Conservation (phyloP, 257 asterid species). For the Scutellaria barbata region DNA sequence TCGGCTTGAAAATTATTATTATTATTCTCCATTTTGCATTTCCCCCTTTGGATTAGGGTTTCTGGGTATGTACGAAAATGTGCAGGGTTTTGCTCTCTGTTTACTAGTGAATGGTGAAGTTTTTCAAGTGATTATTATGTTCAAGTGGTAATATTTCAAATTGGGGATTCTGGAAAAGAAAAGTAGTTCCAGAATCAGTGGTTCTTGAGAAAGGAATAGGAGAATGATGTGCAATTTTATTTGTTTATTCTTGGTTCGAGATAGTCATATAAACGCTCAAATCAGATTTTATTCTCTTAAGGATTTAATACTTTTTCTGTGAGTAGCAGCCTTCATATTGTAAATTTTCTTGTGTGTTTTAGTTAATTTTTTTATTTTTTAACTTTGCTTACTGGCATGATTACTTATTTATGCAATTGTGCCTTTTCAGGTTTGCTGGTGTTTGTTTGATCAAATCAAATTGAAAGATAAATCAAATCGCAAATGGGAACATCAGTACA, state of each 20-base stretch:
- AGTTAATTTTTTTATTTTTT: constrained; percentile 2
- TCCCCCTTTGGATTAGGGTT: constrained; percentile 11
- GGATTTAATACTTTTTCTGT: background rate
- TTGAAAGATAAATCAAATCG: background rate
- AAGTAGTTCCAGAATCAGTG: background rate
- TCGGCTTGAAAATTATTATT: background rate
- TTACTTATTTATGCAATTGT: constrained; percentile 17
- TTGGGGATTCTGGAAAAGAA: background rate
- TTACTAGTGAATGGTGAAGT: constrained; percentile 5
- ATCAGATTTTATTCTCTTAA: background rate
- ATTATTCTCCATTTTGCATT: background rate
- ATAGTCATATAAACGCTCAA: background rate
- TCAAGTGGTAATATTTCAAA: background rate
- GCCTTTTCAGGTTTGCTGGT: constrained; percentile 37
- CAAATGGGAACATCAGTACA: constrained; percentile 96
- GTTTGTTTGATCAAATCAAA: constrained; percentile 20
- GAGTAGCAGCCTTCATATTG: background rate
- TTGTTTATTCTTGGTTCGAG: background rate
- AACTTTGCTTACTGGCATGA: background rate
- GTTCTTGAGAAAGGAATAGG: background rate
- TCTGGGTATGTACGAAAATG: background rate
- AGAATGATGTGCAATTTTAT: constrained; percentile 16
- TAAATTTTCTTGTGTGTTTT: background rate
- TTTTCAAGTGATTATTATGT: background rate
- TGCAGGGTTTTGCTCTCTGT: constrained; percentile 4